Conservation (phyloP, 768 basidiomycete species). For the Macrocybe gigantea region DNA sequence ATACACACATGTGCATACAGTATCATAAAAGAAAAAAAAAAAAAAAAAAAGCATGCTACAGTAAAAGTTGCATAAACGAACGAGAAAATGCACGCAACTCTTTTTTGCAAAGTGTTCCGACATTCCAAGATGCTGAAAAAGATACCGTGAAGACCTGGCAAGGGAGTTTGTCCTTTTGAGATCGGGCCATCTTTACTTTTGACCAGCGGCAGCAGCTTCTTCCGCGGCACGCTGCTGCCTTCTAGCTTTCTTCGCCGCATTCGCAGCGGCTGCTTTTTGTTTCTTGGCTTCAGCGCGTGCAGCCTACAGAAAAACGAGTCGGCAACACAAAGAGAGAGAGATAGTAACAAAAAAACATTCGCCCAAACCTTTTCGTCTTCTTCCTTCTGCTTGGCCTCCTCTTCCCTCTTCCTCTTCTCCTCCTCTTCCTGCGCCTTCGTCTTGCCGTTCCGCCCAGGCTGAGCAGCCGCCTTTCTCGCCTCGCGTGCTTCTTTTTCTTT, state of each 20-base stretch:
- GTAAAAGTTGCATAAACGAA: too few species aligned
- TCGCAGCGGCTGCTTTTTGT: slow-evolving; percentile 79
- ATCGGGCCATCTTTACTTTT: too few species aligned
- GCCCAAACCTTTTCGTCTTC: slow-evolving; percentile 73
- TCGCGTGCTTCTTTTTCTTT: slow-evolving; percentile 93
- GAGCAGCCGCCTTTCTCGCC: slow-evolving; percentile 67
- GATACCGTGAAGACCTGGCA: too few species aligned
- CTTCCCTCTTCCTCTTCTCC: slow-evolving; percentile 64
- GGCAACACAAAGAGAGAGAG: neutral
- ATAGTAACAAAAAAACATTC: neutral
- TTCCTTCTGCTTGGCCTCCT: slow-evolving; percentile 75
- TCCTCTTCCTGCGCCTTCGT: slow-evolving; percentile 74
- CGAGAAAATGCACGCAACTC: too few species aligned
- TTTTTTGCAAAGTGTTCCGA: too few species aligned
- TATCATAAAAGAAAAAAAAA: too few species aligned
- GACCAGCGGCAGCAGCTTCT: slow-evolving; percentile 13
- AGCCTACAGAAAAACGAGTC: slow-evolving; percentile 18
- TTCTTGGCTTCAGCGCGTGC: slow-evolving; percentile 78
- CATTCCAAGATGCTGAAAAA: too few species aligned
- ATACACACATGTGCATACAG: too few species aligned
- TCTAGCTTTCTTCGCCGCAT: slow-evolving; percentile 87
- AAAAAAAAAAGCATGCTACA: too few species aligned
- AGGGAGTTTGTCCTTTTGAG: too few species aligned
- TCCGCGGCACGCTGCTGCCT: slow-evolving; percentile 54
- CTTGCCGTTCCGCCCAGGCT: slow-evolving; percentile 60